Evolutionary conservation across 2,329 filamentous ascomycete species (phyloP), one percentile per base, ranked within the genome.

Genomic region (Hypoxylon sp.): DNA sequence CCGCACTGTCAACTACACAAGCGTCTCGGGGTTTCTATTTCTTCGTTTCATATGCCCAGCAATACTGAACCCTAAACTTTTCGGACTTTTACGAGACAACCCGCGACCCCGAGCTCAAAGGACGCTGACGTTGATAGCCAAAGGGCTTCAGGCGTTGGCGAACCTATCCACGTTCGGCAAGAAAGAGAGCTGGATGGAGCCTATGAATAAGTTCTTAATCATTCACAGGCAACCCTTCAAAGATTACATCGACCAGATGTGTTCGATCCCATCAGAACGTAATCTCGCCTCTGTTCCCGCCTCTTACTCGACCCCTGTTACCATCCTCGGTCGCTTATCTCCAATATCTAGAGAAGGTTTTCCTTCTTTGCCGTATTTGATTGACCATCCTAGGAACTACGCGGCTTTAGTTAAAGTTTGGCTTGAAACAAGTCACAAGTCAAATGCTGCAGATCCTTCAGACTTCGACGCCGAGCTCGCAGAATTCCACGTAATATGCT

Each of bases 101-200:
- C 91, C 93, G 16, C 88, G 88, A 38, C 83, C 86, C 17, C 87
- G 86, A 43, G 90, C 92, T 7, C 90, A 96, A 67, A 85, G 93
- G 30, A 96, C 92, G 0, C 79, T 97, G 43, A 97, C 93, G 0
- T 80, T 97, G 38, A 92, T 97, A 52, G 91, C 93, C 16, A 97
- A 97, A 71, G 90, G 89, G 1, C 76, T 97, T 6, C 92, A 97
- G 72, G 92, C 91, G 11, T 79, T 97, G 51, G 91, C 91, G 12
- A 97, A 97, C 68, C 80, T 97, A 72, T 90, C 90, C 2, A 91
- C 85, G 0, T 97, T 97, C 67, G 93, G 93, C 29, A 92, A 89
- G 67, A 96, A 96, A 68, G 93, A 97, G 71, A 86, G 88, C n/a
- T 97, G 91, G 91, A 97, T 97, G 92, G 92, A 96, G 73, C 91